Percentiles rank a stretch among this genome's conserved stretches.
Conservation (phyloP, 106 monocot genomes). For the Platanthera zijinensis region DNA sequence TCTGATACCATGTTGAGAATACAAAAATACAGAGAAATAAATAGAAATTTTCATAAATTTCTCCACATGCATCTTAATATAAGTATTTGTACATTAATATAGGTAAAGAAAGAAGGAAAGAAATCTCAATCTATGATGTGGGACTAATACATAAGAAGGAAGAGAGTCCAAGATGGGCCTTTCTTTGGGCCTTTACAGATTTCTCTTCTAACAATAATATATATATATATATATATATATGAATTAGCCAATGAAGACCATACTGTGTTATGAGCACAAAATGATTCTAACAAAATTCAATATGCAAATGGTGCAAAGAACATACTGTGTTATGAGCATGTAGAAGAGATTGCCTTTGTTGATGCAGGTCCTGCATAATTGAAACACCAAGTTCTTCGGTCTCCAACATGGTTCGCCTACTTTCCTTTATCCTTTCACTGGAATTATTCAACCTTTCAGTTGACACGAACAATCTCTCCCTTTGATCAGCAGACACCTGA, state of each 20-base stretch:
- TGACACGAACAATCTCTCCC: conserved; percentile 49
- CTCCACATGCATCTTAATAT: too few relatives aligned
- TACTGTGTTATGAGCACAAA: neutral
- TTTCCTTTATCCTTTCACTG: conserved; percentile 61
- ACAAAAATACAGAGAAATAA: too few relatives aligned
- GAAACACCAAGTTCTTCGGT: conserved; percentile 86
- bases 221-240: too few relatives aligned
- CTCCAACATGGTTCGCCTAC: conserved; percentile 72
- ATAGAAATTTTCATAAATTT: too few relatives aligned
- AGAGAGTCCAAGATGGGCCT: too few relatives aligned
- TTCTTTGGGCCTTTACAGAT: too few relatives aligned
- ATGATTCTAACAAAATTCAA: neutral
- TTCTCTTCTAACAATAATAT: too few relatives aligned
- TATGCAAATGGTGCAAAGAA: neutral
- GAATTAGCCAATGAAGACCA: neutral
- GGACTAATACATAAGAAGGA: too few relatives aligned
- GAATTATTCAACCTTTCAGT: conserved; percentile 64
- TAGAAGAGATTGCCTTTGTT: conserved; percentile 73
- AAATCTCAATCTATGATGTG: too few relatives aligned
- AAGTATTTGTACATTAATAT: too few relatives aligned
- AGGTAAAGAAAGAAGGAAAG: too few relatives aligned
- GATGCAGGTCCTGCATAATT: conserved; percentile 73
- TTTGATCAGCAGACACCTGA: conserved; percentile 78
- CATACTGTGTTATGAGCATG: conserved; percentile 63
- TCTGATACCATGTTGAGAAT: too few relatives aligned